Conservation (phyloP, 345 rosid species). For the Excoecaria agallocha region DNA sequence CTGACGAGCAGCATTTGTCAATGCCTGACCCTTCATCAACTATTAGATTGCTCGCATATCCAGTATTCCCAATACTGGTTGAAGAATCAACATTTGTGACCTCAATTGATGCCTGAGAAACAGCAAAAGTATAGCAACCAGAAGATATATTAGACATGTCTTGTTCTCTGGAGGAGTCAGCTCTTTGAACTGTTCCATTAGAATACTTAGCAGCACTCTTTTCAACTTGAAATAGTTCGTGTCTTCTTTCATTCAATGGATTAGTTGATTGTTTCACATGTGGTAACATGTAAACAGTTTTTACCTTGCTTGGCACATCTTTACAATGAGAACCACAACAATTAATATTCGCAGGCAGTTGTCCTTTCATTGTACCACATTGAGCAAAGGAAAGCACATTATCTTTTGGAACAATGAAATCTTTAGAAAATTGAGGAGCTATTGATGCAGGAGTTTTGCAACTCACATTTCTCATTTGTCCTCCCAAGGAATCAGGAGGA, state of each 20-base stretch:
- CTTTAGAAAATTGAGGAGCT: slow-evolving; percentile 30
- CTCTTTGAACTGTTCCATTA: slow-evolving; percentile 19
- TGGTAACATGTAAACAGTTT: slow-evolving; percentile 19
- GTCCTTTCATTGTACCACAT: slow-evolving; percentile 13
- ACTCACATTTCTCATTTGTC: slow-evolving; percentile 11
- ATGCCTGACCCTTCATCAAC: slow-evolving; percentile 50
- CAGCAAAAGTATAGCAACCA: slow-evolving; percentile 40
- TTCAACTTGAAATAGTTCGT: slow-evolving; percentile 20
- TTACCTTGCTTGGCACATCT: slow-evolving; percentile 43
- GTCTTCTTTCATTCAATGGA: slow-evolving; percentile 20
- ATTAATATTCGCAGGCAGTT: slow-evolving; percentile 15
- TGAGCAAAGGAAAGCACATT: slow-evolving; percentile 18
- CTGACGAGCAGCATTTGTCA: slow-evolving; percentile 52
- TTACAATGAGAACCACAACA: slow-evolving; percentile 39
- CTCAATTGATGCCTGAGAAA: slow-evolving; percentile 40
- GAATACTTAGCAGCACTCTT: slow-evolving; percentile 22
- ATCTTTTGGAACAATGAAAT: slow-evolving; percentile 19
- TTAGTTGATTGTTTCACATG: slow-evolving; percentile 17
- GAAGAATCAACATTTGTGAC: slow-evolving; percentile 33
- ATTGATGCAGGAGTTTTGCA: slow-evolving; percentile 16
- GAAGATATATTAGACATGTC: slow-evolving; percentile 47
- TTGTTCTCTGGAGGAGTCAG: slow-evolving; percentile 29
- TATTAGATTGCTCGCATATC: slow-evolving; percentile 22
- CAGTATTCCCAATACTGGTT: slow-evolving; percentile 28
- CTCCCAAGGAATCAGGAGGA: slow-evolving; percentile 17